Base-by-base conservation (phyloP, 2,329 filamentous ascomycete genomes). In the Remersonia thermophila region DNA sequence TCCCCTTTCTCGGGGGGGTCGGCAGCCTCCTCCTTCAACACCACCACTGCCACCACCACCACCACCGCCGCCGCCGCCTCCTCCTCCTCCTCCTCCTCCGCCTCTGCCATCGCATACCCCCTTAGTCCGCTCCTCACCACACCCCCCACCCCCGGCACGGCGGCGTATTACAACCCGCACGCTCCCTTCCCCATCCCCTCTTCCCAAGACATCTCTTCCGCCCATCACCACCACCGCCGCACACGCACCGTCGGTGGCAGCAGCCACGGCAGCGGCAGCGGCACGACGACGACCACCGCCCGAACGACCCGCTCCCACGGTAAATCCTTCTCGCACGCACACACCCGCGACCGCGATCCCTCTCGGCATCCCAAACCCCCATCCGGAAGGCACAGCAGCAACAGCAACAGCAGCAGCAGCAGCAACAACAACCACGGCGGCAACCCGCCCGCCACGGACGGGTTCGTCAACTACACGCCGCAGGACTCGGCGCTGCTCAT, bases 401-500 rank as follows among this genome's bases (percentile, higher is more conserved):
- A 12, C 5, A 5, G 7, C 12, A 12, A 5, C 11, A n/a, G 27
- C 27, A 14, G 16, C 23, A 35, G 9, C 33, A 13, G 7, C 5
- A 37, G 7, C 13, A 7, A 27, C 12, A 12, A 1, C 20, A 23
- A 9, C 20, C 5, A 9, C 20, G 9, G 20, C n/a, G 23, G 7
- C 7, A 32, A 14, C 23, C 47, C 55, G 5, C 50, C 55, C 3
- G 36, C 46, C 8, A 51, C 53, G 3, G 62, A 72, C 7, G 71
- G 73, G 9, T 96, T 96, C 53, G 83, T 94, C 45, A 96, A 96
- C 58, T 94, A 83, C 59, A 95, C 87, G 1, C 79, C 85, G 1
- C 66, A 70, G 33, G 87, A 98, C 56, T 79, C 77, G 50, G 65
- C 71, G 11, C 74, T 81, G 53, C 78, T 98, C 30, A 73, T 98